Conservation (phyloP, 2,329 filamentous ascomycete species). For the Pseudomassariella vexata region DNA sequence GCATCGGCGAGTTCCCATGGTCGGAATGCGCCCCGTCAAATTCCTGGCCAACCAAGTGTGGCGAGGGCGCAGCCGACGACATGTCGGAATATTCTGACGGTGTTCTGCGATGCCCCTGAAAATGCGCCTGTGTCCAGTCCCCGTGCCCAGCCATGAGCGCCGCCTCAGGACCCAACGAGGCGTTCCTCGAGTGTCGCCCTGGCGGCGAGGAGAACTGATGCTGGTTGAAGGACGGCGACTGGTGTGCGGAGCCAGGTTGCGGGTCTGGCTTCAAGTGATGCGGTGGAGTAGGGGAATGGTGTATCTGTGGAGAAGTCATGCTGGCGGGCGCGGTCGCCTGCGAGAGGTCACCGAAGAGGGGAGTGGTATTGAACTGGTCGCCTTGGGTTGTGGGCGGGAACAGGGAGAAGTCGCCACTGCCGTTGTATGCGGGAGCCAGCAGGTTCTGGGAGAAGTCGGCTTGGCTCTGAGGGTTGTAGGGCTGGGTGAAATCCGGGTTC, state of each 20-base stretch:
- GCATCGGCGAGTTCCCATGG: conserved; percentile 71
- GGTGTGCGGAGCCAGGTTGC: conserved; percentile 45
- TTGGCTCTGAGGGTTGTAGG: conserved; percentile 37
- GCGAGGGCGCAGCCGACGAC: conserved; percentile 78
- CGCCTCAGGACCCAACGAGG: conserved; percentile 51
- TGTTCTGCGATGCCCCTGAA: conserved; percentile 75
- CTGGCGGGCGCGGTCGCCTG: conserved; percentile 37
- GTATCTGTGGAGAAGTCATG: conserved; percentile 50
- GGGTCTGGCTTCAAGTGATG: conserved; percentile 48
- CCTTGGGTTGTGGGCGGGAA: conserved; percentile 51
- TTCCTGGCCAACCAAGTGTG: conserved; percentile 72
- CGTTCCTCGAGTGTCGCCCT: conserved; percentile 46
- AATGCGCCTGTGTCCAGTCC: conserved; percentile 55
- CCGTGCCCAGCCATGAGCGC: conserved; percentile 49
- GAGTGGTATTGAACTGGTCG: conserved; percentile 52
- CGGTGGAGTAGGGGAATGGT: conserved; percentile 51
- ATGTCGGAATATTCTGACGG: conserved; percentile 93
- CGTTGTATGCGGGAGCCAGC: conserved; percentile 43
- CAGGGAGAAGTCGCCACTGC: conserved; percentile 53
- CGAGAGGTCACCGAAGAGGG: conserved; percentile 50
- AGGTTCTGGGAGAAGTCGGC: conserved; percentile 37
- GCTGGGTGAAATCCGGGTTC: conserved; percentile 27
- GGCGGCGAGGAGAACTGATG: conserved; percentile 48
- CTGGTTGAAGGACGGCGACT: conserved; percentile 52
- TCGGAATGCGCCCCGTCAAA: conserved; percentile 62